Evolutionary conservation across 345 rosid genomes (phyloP), one percentile per base, ranked within the genome.

Genomic region (Murraya koenigii): DNA sequence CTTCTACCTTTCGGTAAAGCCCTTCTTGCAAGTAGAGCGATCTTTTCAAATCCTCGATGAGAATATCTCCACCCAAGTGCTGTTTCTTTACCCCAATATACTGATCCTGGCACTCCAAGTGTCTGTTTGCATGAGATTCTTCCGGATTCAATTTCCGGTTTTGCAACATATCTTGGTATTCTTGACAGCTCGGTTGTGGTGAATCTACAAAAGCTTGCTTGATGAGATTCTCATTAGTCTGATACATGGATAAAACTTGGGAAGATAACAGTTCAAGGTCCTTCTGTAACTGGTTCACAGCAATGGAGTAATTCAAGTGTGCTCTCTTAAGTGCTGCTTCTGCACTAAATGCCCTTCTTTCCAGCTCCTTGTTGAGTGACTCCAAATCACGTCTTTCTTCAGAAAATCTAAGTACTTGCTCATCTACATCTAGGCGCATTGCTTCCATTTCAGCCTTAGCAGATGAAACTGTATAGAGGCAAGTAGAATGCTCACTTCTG

Each of bases 301-400:
- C 98, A 75, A 96, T 92, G 70, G 98, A 94, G 82, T 92, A 96
- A 83, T 96, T 96, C 76, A 96, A 84, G 52, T 93, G 93, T n/a
- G 98, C 99, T 88, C 99, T 90, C 87, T 86, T 94, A 35, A 96
- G 93, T 44, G 99, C 93, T 52, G 93, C 89, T 86, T 96, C 99
- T 52, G 97, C 90, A 84, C 87, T 82, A 63, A 63, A 17, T 79
- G 98, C 91, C 85, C 95, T 88, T 84, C 91, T 88, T 84, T 96
- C 97, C 30, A 94, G 88, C 82, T 91, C 97, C 83, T 91, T 88
- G 82, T 85, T 91, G 64, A 91, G 77, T 75, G 91, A 83, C 70
- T 87, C 91, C 75, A 89, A 75, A 80, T 79, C 81, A 25, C 62
- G 84, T 85, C 94, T 96, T 76, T 96, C 99, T 85, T 89, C 91